Evolutionary conservation across 345 rosid species (phyloP), one percentile per base, ranked within the genome.

Genomic region (Rhodomyrtus tomentosa): DNA sequence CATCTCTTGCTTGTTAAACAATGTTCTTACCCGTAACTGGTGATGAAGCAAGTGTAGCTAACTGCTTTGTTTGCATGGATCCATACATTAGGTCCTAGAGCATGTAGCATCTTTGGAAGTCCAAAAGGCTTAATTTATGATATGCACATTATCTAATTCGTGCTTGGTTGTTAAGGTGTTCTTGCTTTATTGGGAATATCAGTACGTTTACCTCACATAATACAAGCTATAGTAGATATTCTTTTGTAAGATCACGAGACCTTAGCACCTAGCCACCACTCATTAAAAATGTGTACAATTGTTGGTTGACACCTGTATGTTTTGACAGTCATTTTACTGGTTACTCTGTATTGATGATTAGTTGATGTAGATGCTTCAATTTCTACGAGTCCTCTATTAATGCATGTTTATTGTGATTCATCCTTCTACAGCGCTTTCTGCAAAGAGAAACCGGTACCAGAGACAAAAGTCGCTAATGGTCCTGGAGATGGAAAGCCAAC

Each of bases 401-500:
- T 74, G 55, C 58, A 3, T 84, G 56, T 51, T 32, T 11, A 22
- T 52, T 45, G 22, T 36, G 48, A 18, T 87, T 87, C 76, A 62
- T 32, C 42, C 42, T 62, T 87, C 68, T 11, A 22, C 93, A 94
- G 98, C 96, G 21, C 91, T 98, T 73, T 91, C 96, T 48, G 94
- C 99, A 4, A 95, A 94, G 95, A 94, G 99, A 90, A 98, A 98
- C 89, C 87, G 91, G 86, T 95, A 98, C 84, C 99, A 95, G 79
- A 93, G 99, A 84, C 99, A 97, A 84, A 97, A 95, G 86, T 97
- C 99, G 9, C 62, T 97, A 87, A 95, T 97, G 99, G 90, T 88
- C 86, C 93, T 94, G 14, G 99, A 96, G 91, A 93, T 96, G 98
- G 99, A 95, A 91, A 93, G 99, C 89, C 98, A 97, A 82, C 99